phyloP scores from a whole-genome alignment of 306 rosid genomes.

The Quercus mongolica region DNA sequence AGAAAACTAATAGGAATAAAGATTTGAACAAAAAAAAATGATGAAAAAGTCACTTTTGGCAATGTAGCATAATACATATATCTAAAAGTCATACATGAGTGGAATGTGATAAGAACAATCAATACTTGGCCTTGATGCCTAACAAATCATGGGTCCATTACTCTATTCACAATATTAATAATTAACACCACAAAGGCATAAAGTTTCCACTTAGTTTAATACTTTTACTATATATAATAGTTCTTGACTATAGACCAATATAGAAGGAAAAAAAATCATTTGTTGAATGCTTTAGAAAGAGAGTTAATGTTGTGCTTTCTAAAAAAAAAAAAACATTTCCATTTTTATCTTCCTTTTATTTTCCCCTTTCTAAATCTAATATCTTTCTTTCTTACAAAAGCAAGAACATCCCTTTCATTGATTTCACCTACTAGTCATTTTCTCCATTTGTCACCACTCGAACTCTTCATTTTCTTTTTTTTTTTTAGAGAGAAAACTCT shows the following conservation, averaged over 20 bases:
- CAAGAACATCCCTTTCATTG: no score
- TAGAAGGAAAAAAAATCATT: neutral
- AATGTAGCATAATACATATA: neutral
- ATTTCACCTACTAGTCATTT: no score
- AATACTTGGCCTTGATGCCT: neutral
- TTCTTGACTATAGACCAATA: neutral
- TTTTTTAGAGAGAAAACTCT: no score
- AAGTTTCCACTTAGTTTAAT: neutral
- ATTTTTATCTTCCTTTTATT: neutral
- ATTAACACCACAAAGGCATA: neutral
- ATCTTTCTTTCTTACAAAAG: no score
- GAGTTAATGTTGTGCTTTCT: neutral
- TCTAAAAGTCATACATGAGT: neutral
- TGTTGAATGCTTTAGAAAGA: neutral
- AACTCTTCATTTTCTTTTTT: no score
- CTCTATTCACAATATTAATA: neutral
- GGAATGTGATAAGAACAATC: conserved; percentile 2
- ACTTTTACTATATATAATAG: neutral
- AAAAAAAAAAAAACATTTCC: neutral
- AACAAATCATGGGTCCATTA: conserved; percentile 6
- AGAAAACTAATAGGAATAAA: neutral
- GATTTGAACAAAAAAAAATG: neutral
- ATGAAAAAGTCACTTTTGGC: neutral
- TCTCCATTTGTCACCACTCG: no score
- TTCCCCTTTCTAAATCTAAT: no score